Percentiles rank a stretch among this genome's conserved stretches.
These are phyloP conservation scores for Hypoxylon lenormandii DNA, from an alignment of 495 filamentous ascomycete genomes.

Conservation along the genomic window DNA sequence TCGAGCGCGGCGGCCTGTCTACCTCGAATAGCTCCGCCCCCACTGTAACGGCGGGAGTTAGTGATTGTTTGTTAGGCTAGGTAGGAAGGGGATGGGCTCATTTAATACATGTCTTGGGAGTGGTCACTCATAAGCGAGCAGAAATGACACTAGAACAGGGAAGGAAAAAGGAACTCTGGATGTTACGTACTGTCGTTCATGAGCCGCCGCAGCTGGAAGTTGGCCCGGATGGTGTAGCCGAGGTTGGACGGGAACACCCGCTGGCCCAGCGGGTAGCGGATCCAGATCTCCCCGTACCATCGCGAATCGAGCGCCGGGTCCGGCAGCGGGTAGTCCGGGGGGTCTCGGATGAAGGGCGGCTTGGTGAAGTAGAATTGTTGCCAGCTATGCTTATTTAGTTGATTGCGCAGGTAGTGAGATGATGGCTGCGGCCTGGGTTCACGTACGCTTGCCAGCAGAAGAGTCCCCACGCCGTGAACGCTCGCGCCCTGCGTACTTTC, in stretches of 20 bases:
- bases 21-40: conserved; percentile 33
- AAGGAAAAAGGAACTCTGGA: too few relatives aligned
- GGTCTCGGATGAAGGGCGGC: conserved; percentile 39
- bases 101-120: too few relatives aligned
- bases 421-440: background rate
- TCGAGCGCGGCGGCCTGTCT: conserved; percentile 23
- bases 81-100: too few relatives aligned
- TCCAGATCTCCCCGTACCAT: conserved; percentile 57
- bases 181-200: conserved; percentile 53
- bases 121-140: too few relatives aligned
- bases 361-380: conserved; percentile 51
- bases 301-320: conserved; percentile 45
- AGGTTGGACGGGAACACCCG: conserved; percentile 43
- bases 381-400: conserved; percentile 33
- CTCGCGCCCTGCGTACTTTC: conserved; percentile 41
- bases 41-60: too few relatives aligned
- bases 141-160: too few relatives aligned
- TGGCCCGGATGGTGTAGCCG: conserved; percentile 49
- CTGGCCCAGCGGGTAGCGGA: conserved; percentile 51
- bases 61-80: too few relatives aligned
- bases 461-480: conserved; percentile 55
- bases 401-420: background rate
- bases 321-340: conserved; percentile 50
- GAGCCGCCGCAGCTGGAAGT: conserved; percentile 52
- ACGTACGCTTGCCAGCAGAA: conserved; percentile 57